These are phyloP conservation scores for Acer campestre DNA, from an alignment of 345 rosid genomes.

Conservation along the genomic window DNA sequence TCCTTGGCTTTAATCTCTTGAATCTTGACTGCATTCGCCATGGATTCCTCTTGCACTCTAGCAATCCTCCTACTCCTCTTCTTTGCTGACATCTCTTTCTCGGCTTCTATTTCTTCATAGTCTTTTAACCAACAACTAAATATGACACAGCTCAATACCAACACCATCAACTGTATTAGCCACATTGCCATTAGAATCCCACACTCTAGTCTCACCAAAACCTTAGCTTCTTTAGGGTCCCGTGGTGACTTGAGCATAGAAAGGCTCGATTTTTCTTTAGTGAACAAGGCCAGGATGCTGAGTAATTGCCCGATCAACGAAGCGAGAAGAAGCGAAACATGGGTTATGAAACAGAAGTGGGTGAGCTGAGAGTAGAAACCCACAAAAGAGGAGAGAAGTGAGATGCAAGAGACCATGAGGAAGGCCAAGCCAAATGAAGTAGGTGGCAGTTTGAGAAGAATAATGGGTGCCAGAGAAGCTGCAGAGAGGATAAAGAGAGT, in stretches of 20 bases:
- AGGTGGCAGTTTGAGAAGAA: conserved; percentile 61
- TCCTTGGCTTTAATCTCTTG: conserved; percentile 44
- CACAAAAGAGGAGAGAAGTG: conserved; percentile 49
- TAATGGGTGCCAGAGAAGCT: conserved; percentile 46
- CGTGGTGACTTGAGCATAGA: conserved; percentile 43
- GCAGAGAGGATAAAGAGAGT: conserved; percentile 52
- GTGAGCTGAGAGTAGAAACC: conserved; percentile 53
- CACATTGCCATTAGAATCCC: conserved; percentile 62
- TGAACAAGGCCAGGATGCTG: conserved; percentile 40
- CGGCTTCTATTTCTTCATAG: conserved; percentile 48
- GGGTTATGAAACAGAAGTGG: conserved; percentile 51
- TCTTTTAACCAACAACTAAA: conserved; percentile 58
- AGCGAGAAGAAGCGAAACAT: conserved; percentile 49
- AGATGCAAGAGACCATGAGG: conserved; percentile 45
- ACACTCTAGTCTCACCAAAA: conserved; percentile 65
- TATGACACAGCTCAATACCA: conserved; percentile 49
- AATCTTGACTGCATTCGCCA: conserved; percentile 43
- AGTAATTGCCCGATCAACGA: conserved; percentile 48
- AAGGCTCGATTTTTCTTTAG: conserved; percentile 52
- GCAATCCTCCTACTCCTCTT: conserved; percentile 49
- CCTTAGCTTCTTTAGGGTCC: conserved; percentile 59
- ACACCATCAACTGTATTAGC: conserved; percentile 43
- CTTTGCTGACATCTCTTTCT: conserved; percentile 44
- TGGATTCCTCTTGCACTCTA: conserved; percentile 52
- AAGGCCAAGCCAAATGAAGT: conserved; percentile 57